These are phyloP conservation scores for Eutrema yunnanense DNA, from an alignment of 345 rosid genomes.

Conservation along the genomic window DNA sequence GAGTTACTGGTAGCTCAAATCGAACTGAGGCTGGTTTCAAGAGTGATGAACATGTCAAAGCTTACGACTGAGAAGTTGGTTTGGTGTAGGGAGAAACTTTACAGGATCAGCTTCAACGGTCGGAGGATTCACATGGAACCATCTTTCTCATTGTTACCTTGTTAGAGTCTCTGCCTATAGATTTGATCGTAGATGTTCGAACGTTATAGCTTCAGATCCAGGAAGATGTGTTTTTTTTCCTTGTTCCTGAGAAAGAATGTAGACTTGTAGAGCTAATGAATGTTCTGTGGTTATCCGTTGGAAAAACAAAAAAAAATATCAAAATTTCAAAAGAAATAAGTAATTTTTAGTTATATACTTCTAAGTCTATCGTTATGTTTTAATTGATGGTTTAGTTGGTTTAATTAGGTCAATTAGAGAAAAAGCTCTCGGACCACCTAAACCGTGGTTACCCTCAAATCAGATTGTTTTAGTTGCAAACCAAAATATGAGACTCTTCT, in stretches of 20 bases:
- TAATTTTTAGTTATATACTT: too few relatives aligned
- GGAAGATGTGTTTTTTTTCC: neutral
- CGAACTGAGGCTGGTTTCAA: conserved; percentile 58
- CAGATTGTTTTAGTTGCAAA: too few relatives aligned
- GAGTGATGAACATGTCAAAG: conserved; percentile 61
- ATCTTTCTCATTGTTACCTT: conserved; percentile 67
- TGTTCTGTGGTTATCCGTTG: neutral
- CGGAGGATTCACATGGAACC: conserved; percentile 59
- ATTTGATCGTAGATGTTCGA: neutral
- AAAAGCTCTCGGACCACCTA: too few relatives aligned
- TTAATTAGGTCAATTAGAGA: too few relatives aligned
- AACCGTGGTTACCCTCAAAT: too few relatives aligned
- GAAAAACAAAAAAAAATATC: too few relatives aligned
- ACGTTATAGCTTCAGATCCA: neutral
- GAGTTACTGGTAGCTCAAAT: conserved; percentile 44
- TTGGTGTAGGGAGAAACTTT: conserved; percentile 77
- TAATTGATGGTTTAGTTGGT: too few relatives aligned
- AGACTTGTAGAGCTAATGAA: neutral
- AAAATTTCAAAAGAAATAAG: too few relatives aligned
- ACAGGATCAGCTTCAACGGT: conserved; percentile 35
- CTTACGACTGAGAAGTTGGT: conserved; percentile 54
- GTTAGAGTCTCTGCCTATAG: conserved; percentile 25
- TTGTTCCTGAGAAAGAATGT: conserved; percentile 14
- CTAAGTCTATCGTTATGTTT: too few relatives aligned
- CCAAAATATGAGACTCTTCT: too few relatives aligned